Percentiles rank a stretch among this genome's conserved stretches.
Evolutionary conservation across 2,329 filamentous ascomycete species (phyloP).

Genomic region (Colletotrichum salicis): DNA sequence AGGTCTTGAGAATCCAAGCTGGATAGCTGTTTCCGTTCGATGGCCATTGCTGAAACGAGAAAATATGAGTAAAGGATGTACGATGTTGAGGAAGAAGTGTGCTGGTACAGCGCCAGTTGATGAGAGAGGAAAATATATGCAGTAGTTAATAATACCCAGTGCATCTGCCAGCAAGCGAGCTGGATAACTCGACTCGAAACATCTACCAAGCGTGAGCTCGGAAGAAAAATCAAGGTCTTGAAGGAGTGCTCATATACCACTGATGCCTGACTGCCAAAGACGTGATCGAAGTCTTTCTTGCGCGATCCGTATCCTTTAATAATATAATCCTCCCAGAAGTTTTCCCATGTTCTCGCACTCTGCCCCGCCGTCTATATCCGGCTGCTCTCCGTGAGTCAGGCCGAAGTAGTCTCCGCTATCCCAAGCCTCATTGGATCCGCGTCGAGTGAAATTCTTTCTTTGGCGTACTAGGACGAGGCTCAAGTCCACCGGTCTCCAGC

Average conservation of each 20-base stretch:
- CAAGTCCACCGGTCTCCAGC: conserved; percentile 22
- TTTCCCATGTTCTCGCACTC: background rate
- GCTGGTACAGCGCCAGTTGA: background rate
- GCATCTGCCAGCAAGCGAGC: conserved; percentile 17
- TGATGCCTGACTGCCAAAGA: conserved; percentile 1
- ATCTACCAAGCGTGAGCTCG: background rate
- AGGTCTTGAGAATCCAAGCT: background rate
- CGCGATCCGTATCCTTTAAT: conserved; percentile 11
- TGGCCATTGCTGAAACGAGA: background rate
- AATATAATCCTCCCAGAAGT: background rate
- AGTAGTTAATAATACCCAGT: conserved; percentile 27
- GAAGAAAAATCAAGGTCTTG: no score
- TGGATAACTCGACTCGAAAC: conserved; percentile 2
- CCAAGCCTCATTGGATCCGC: conserved; percentile 8
- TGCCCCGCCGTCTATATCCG: conserved; percentile 15
- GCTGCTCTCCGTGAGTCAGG: conserved; percentile 11
- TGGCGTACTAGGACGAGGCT: background rate
- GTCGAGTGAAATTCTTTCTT: background rate
- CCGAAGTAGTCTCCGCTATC: background rate
- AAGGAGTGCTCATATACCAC: background rate
- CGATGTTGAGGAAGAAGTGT: conserved; percentile 23
- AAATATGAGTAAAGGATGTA: conserved; percentile 7
- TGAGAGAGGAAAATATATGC: background rate
- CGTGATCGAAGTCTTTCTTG: background rate
- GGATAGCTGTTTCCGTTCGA: no score